phyloP scores from a whole-genome alignment of 2,329 filamentous ascomycete species.

The Lachnellula occidentalis region DNA sequence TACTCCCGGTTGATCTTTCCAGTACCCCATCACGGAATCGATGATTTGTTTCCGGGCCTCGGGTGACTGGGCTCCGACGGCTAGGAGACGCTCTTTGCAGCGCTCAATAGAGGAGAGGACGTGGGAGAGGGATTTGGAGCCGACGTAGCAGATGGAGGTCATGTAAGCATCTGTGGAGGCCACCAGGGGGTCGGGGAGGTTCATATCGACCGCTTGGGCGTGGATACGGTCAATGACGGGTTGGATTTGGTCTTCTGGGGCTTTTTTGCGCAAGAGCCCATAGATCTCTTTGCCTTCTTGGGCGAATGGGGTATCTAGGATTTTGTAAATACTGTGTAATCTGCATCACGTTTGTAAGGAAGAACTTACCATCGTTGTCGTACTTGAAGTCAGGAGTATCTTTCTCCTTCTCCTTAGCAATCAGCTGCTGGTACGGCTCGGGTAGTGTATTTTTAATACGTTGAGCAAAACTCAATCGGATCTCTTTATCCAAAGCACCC shows the following conservation, averaged over 20 bases:
- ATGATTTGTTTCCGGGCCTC: conserved; percentile 83
- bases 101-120: conserved; percentile 94
- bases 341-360: background rate
- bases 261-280: conserved; percentile 75
- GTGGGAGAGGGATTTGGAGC: conserved; percentile 92
- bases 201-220: conserved; percentile 63
- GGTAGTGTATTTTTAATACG: conserved; percentile 92
- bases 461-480: conserved; percentile 91
- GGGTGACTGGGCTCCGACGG: conserved; percentile 69
- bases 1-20: conserved; percentile 85
- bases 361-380: conserved; percentile 60
- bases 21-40: conserved; percentile 84
- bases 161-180: conserved; percentile 91
- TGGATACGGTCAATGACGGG: conserved; percentile 75
- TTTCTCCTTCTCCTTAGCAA: conserved; percentile 83
- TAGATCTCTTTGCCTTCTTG: conserved; percentile 80
- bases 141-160: conserved; percentile 87
- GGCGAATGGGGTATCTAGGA: conserved; percentile 69
- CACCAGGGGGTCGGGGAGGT: conserved; percentile 68
- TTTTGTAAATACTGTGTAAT: conserved; percentile 13
- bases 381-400: conserved; percentile 97
- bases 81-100: conserved; percentile 80
- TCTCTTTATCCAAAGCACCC: conserved; percentile 91
- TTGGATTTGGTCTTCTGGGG: conserved; percentile 80
- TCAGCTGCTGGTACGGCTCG: conserved; percentile 72